Base-by-base conservation (phyloP, 2,329 filamentous ascomycete species). In the Diplodia mutila region DNA sequence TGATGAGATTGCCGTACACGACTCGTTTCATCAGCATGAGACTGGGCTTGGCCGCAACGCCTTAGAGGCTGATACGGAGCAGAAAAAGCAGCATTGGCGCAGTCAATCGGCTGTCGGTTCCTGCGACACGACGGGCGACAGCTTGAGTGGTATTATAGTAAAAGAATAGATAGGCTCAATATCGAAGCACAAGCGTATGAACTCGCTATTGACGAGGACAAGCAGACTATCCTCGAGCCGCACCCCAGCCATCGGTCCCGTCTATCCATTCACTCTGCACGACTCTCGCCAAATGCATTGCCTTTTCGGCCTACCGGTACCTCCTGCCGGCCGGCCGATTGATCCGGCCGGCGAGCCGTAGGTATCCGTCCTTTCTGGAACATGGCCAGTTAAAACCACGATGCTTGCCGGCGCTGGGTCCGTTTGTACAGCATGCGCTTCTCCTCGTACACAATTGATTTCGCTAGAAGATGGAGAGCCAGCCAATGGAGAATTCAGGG, bases 91-190 rank as follows among this genome's bases (percentile, higher is more conserved):
- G 14, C 32, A 27, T 3, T 59, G 23, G 25, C 55, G 21, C 42
- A 46, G 14, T 11, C 11, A n/a, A 27, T 4, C 49, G 18, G n/a
- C 12, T 12, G 46, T 51, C 59, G 59, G 59, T 48, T 63, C 46
- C 46, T 63, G 59, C 27, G 29, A 63, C 59, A n/a, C 34, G 11
- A 32, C 25, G 11, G 46, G 42, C 42, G 59, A 37, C 59, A 63
- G 29, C 29, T 63, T 51, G 59, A 63, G 59, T 51, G 46, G 42
- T 4, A 32, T 16, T 5, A 21, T 14, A 39, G 3, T 18, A 37
- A 21, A 46, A 37, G 46, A 14, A 8, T 25, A 37, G 59, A 63
- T 37, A 51, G 42, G 27, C 29, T 51, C n/a, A n/a, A 32, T 7
- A 23, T 6, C 39, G 23, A 14, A 34, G 12, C 18, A n/a, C 9